These are phyloP conservation scores for Citeromyces nyonsensis DNA, from an alignment of 805 yeast genomes.

Conservation along the genomic window DNA sequence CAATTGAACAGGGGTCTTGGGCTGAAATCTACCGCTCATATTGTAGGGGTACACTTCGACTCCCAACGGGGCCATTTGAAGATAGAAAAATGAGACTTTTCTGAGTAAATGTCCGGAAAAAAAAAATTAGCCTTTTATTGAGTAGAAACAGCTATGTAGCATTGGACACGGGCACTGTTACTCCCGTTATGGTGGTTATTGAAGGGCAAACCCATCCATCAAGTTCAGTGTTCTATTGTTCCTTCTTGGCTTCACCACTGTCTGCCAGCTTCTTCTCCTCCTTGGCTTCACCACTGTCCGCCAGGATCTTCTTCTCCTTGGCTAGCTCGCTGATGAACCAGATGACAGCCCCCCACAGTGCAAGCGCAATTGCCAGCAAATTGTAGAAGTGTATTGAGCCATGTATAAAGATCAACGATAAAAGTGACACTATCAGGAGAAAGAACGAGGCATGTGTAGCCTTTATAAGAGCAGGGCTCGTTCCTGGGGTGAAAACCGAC, in stretches of 20 bases:
- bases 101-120: too few relatives aligned
- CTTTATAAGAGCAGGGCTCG: conserved; percentile 73
- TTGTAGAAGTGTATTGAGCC: conserved; percentile 53
- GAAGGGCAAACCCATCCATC: too few relatives aligned
- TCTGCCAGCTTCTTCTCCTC: conserved; percentile 9
- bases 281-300: conserved; percentile 23
- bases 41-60: not conserved
- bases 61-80: not conserved
- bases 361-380: conserved; percentile 21
- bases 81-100: not conserved
- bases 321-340: conserved; percentile 77
- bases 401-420: conserved; percentile 41
- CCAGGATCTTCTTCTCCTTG: conserved; percentile 22
- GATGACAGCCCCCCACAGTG: conserved; percentile 65
- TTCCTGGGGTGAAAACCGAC: conserved; percentile 84
- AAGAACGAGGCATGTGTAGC: conserved; percentile 83
- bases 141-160: too few relatives aligned
- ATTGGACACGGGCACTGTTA: too few relatives aligned
- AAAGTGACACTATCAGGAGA: conserved; percentile 40
- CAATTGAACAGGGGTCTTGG: conserved; percentile 34
- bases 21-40: conserved; percentile 24
- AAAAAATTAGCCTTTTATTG: too few relatives aligned
- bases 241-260: not conserved
- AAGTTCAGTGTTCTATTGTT: too few relatives aligned
- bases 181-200: too few relatives aligned